Evolutionary conservation across 2,329 filamentous ascomycete species (phyloP), one percentile per base, ranked within the genome.

Genomic region (Tolypocladium ophioglossoides): DNA sequence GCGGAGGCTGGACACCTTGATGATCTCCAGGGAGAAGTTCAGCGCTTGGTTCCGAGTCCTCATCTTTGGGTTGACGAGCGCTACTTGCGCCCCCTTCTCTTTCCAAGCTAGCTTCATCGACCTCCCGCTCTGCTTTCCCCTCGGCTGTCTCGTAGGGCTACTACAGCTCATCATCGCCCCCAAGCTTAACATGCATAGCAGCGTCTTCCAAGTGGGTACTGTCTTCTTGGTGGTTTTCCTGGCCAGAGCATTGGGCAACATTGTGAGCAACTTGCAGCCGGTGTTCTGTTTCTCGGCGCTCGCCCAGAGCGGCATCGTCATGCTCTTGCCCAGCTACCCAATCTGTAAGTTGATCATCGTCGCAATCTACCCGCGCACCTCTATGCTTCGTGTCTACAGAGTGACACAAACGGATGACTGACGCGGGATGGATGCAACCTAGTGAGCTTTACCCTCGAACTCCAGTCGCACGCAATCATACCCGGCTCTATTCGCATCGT

Each of bases 401-500:
- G 14, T 16, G 4, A 20, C 8, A 18, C 27, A 10, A 18, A 48
- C 11, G 12, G 22, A 2, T 8, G n/a, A 12, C 44, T 48, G 44
- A 48, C 44, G 10, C 34, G 44, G 27, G 6, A n/a, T 8, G 16
- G 3, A 10, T 14, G 4, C 5, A 7, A 24, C 38, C 2, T 20
- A 74, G 73, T 66, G 62, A 76, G 61, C 58, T 76, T 67, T 54
- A 70, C 68, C 35, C 74, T 89, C 50, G 85, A 89, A 65, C 74
- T 89, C 0, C 85, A 89, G 60, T 85, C 82, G 24, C 80, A 82
- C 52, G 83, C 83, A 57, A 78, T 89, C 52, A 80, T 89, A 0
- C 83, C 85, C 0, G 85, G 85, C 0, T 87, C 84, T 0, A 85
- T 89, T 24, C 83, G 85, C 27, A 85, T 89, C 72, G 84, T 89